Conservation (phyloP, 441 rosid genomes). For the Erysimum cheiri region DNA sequence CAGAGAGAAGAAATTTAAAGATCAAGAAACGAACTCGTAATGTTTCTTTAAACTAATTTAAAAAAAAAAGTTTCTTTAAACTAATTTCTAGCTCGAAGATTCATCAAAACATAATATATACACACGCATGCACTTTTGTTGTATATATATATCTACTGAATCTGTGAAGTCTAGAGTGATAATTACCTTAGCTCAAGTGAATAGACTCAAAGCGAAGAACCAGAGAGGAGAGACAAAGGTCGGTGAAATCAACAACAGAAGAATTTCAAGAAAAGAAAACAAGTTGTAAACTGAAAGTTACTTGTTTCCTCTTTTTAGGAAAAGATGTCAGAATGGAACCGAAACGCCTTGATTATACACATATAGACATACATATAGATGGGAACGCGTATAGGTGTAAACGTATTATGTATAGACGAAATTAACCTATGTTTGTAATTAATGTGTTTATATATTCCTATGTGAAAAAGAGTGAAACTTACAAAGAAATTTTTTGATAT, state of each 20-base stretch:
- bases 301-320: background rate
- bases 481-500: background rate
- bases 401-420: background rate
- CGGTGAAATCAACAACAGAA: constrained; percentile 11
- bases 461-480: background rate
- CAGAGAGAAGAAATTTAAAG: background rate
- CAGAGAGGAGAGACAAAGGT: constrained; percentile 14
- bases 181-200: constrained; percentile 25
- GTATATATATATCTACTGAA: background rate
- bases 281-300: background rate
- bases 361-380: background rate
- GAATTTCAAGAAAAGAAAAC: background rate
- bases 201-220: constrained; percentile 4
- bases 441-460: background rate
- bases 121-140: background rate
- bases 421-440: background rate
- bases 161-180: constrained; percentile 2
- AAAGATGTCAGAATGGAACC: constrained; percentile 11
- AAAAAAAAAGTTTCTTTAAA: background rate
- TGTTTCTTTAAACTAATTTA: background rate
- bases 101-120: background rate
- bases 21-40: background rate
- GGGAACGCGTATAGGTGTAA: background rate
- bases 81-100: background rate
- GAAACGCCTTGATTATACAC: constrained; percentile 7